Evolutionary conservation across 139 green algal species (phyloP).

Genomic region (Trebouxia sp.): DNA sequence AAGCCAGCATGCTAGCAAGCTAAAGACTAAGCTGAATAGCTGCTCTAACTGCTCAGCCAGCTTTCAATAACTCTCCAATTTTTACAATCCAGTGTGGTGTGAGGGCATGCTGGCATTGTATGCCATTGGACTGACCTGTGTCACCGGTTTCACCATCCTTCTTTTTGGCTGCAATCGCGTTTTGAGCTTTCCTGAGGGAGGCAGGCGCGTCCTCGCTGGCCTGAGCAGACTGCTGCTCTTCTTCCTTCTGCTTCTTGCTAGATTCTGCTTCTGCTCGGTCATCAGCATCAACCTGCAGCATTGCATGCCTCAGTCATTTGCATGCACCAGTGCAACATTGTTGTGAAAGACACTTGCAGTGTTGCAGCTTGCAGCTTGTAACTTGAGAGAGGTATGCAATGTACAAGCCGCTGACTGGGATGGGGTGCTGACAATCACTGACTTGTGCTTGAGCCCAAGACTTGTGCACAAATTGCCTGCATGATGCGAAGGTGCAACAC

Average conservation of each 20-base stretch:
- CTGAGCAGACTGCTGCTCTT: background rate
- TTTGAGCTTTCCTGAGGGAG: constrained; percentile 54
- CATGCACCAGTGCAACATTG: too few species aligned
- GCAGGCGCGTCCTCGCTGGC: constrained; percentile 19
- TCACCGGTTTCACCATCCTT: constrained; percentile 35
- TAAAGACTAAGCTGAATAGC: too few species aligned
- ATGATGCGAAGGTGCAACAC: too few species aligned
- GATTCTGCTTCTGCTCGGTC: constrained; percentile 11
- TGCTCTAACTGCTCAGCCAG: too few species aligned
- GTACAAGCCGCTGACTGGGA: background rate
- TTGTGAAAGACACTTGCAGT: too few species aligned
- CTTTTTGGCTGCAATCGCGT: constrained; percentile 36
- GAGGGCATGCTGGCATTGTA: background rate
- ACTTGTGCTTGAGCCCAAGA: too few species aligned
- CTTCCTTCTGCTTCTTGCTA: background rate
- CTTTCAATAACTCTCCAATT: too few species aligned
- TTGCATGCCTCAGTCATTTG: background rate
- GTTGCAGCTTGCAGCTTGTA: too few species aligned
- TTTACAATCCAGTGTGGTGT: too few species aligned
- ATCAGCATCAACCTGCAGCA: background rate
- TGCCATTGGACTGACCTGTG: background rate
- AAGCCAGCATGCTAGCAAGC: too few species aligned
- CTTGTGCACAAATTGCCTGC: too few species aligned
- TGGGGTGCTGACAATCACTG: too few species aligned
- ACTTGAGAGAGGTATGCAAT: background rate